Base-by-base conservation (phyloP, 108 stramenopile genomes). In the Nitzschia putrida region DNA sequence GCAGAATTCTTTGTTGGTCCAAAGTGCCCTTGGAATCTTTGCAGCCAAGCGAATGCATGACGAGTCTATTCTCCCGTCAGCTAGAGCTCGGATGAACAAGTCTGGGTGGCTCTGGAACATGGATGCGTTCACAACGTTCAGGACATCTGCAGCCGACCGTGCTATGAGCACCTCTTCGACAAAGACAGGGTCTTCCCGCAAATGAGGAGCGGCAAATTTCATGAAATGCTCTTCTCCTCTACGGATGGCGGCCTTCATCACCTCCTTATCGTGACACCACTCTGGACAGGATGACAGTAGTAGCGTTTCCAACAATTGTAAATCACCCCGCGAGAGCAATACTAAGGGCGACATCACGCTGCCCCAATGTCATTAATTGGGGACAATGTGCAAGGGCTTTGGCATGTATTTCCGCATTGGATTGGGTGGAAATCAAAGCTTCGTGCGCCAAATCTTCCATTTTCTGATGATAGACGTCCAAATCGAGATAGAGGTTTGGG, bases 401-500 rank as follows among this genome's bases (percentile, higher is more conserved):
- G 9, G 44, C 20, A 50, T 73, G 68, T 34, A 80, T 60, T 25
- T 56, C 40, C 2, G 61, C 54, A 29, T 54, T 65, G 6, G 58
- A 44, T 14, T 53, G 53, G 7, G 38, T 8, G 4, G 79, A 24
- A 14, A 61, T 58, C 2, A 74, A 10, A 16, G 79, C 79, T 37
- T 68, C 61, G 12, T 53, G 37, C n/a, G 73, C 59, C 44, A 74
- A 63, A 21, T 54, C 7, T 11, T 7, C 29, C 12, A 63, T 3
- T 13, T 14, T 3, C 38, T 57, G 25, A 4, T 37, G 22, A 11
- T 9, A 9, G 23, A 34, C 53, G 5, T 25, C 16, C 53, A 80
- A 61, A 54, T 80, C 52, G 47, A 80, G 53, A 66, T 80, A 80
- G 56, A 80, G 53, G 0, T 39, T 25, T 21, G 68, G 23, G 12